phyloP scores from a whole-genome alignment of 306 rosid genomes.

The Quercus agrifolia region DNA sequence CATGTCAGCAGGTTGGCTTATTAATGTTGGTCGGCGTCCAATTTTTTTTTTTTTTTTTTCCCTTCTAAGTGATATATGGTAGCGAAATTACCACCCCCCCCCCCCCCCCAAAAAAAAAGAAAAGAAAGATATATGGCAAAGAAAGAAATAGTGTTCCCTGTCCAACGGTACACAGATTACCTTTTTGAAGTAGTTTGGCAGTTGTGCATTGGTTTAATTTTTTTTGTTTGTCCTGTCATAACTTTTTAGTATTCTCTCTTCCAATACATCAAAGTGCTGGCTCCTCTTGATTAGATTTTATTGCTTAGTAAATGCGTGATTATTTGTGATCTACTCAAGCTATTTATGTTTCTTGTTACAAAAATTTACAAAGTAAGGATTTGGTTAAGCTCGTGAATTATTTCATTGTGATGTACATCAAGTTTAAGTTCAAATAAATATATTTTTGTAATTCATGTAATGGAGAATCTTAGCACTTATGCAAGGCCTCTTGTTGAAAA shows the following conservation, averaged over 20 bases:
- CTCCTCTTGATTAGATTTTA: background rate
- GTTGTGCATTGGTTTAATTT: slow-evolving; percentile 40
- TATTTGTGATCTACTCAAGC: background rate
- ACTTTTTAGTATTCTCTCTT: slow-evolving; percentile 37
- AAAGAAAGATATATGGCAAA: background rate
- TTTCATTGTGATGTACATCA: background rate
- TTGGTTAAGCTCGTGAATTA: background rate
- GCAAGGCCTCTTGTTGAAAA: too few species aligned
- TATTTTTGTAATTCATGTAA: background rate
- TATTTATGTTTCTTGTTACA: background rate
- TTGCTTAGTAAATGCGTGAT: slow-evolving; percentile 10
- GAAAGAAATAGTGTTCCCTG: slow-evolving; percentile 32
- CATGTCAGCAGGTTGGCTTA: slow-evolving; percentile 15
- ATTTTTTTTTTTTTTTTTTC: background rate
- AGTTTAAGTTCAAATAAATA: background rate
- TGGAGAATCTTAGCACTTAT: background rate
- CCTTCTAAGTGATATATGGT: slow-evolving; percentile 25
- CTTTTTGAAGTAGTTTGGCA: slow-evolving; percentile 39
- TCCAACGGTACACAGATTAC: slow-evolving; percentile 26
- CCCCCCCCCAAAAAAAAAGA: background rate
- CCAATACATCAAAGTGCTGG: slow-evolving; percentile 44
- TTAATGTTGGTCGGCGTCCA: slow-evolving; percentile 5
- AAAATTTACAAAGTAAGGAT: slow-evolving; percentile 1
- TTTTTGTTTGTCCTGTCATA: slow-evolving; percentile 26
- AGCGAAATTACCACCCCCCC: background rate